Evolutionary conservation across 768 basidiomycete genomes (phyloP).

Genomic region (Neoboletus brunneissimus): DNA sequence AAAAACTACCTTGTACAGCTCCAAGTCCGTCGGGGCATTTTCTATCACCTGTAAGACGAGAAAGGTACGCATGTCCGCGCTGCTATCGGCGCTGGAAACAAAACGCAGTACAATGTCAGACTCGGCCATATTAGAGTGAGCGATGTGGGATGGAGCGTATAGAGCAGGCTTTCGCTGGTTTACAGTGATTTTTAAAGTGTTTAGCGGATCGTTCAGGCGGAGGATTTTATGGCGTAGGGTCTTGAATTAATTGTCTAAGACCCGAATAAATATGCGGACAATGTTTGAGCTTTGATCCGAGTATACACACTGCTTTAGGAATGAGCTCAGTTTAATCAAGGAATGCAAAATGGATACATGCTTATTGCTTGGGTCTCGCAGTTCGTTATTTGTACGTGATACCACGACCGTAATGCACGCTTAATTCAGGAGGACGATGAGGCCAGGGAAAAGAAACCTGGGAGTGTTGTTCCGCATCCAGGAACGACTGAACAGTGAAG

Average conservation of each 20-base stretch:
- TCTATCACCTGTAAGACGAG: conserved; percentile 36
- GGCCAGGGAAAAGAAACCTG: conserved; percentile 15
- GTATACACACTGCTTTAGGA: conserved; percentile 18
- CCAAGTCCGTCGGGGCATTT: conserved; percentile 28
- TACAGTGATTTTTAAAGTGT: neutral
- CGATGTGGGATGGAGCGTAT: neutral
- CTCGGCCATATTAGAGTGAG: conserved; percentile 26
- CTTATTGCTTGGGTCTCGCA: neutral
- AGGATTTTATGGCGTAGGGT: conserved; percentile 6
- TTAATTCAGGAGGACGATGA: conserved; percentile 28
- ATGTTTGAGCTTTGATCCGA: conserved; percentile 21
- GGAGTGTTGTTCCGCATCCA: neutral
- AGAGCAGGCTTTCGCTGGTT: neutral
- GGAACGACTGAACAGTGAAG: neutral
- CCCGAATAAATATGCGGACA: conserved; percentile 16
- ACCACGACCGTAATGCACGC: conserved; percentile 4
- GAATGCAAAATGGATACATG: conserved; percentile 16
- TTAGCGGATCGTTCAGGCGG: neutral
- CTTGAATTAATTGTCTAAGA: neutral
- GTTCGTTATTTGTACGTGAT: conserved; percentile 30
- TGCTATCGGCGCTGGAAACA: conserved; percentile 28
- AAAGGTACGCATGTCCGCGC: conserved; percentile 44
- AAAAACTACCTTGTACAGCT: conserved; percentile 43
- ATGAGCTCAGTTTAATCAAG: conserved; percentile 15
- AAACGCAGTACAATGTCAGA: conserved; percentile 41